These are phyloP conservation scores for Saturnispora bothae DNA, from an alignment of 805 yeast genomes.

Conservation along the genomic window DNA sequence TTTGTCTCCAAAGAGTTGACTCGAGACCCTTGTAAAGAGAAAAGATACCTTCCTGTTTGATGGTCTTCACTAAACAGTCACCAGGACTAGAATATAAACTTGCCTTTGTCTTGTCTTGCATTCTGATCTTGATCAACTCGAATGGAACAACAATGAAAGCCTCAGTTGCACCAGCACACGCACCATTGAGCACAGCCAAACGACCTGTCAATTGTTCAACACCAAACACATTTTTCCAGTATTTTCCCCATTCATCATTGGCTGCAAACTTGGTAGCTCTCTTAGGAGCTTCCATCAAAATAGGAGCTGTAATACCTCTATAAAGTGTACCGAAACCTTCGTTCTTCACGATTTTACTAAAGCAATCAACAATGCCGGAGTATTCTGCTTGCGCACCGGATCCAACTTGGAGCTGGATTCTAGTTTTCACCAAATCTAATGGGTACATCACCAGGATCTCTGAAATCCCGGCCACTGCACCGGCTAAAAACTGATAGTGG, in stretches of 20 bases:
- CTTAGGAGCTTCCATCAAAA: slow-evolving; percentile 98
- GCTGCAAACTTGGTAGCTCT: slow-evolving; percentile 98
- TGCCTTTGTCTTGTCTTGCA: slow-evolving; percentile 74
- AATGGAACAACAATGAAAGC: slow-evolving; percentile 96
- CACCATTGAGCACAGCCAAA: slow-evolving; percentile 86
- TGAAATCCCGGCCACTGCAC: slow-evolving; percentile 97
- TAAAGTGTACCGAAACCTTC: slow-evolving; percentile 82
- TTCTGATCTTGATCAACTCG: slow-evolving; percentile 87
- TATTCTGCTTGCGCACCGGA: slow-evolving; percentile 48
- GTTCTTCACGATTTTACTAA: slow-evolving; percentile 68
- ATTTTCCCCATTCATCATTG: slow-evolving; percentile 89
- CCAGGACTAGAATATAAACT: slow-evolving; percentile 59
- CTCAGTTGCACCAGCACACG: slow-evolving; percentile 97
- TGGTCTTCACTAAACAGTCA: slow-evolving; percentile 67
- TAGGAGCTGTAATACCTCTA: slow-evolving; percentile 93
- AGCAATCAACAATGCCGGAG: slow-evolving; percentile 74
- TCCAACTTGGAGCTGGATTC: slow-evolving; percentile 80
- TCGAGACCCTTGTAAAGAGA: slow-evolving; percentile 92
- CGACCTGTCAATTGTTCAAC: slow-evolving; percentile 64
- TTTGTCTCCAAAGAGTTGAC: slow-evolving; percentile 95
- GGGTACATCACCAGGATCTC: slow-evolving; percentile 96
- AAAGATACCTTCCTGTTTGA: slow-evolving; percentile 64
- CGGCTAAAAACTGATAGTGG: slow-evolving; percentile 72
- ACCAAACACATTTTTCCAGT: slow-evolving; percentile 66
- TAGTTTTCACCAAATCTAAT: slow-evolving; percentile 90